These are phyloP conservation scores for Umbelopsis sp. DNA, from an alignment of 192 early-diverging fungal species.

Conservation along the genomic window DNA sequence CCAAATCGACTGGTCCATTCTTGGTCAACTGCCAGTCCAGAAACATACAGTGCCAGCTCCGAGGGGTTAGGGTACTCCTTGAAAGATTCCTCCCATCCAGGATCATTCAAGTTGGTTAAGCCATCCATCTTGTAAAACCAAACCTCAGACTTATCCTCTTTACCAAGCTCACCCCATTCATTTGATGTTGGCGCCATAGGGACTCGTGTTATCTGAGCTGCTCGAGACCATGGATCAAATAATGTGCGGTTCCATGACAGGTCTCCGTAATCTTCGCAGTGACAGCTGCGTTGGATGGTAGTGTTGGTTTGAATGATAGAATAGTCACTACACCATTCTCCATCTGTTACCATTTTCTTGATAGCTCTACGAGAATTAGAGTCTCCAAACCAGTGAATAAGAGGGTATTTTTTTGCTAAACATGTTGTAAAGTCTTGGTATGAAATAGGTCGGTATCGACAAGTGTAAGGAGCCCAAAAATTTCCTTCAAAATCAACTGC, in stretches of 20 bases:
- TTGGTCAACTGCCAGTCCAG: not conserved
- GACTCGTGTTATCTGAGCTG: not conserved
- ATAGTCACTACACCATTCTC: not conserved
- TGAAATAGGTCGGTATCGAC: constrained; percentile 38
- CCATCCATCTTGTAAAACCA: constrained; percentile 52
- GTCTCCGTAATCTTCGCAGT: constrained; percentile 50
- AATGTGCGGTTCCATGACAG: constrained; percentile 27
- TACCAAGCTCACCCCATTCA: not conserved
- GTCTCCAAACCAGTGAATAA: constrained; percentile 50
- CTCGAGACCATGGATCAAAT: constrained; percentile 28
- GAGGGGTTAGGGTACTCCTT: not conserved
- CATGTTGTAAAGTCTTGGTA: constrained; percentile 44
- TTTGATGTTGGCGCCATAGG: not conserved
- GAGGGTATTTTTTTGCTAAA: constrained; percentile 32
- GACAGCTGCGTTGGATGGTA: constrained; percentile 26
- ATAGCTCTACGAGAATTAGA: constrained; percentile 48
- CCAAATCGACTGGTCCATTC: constrained; percentile 1
- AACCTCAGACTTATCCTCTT: not conserved
- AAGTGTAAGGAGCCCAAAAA: constrained; percentile 52
- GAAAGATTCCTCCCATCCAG: constrained; percentile 37
- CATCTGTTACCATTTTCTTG: constrained; percentile 45
- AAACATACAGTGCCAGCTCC: not conserved
- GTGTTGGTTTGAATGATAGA: not conserved
- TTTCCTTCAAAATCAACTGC: constrained; percentile 5
- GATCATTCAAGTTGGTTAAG: constrained; percentile 39